Evolutionary conservation across 345 rosid genomes (phyloP).

Genomic region (Camelina hispida): DNA sequence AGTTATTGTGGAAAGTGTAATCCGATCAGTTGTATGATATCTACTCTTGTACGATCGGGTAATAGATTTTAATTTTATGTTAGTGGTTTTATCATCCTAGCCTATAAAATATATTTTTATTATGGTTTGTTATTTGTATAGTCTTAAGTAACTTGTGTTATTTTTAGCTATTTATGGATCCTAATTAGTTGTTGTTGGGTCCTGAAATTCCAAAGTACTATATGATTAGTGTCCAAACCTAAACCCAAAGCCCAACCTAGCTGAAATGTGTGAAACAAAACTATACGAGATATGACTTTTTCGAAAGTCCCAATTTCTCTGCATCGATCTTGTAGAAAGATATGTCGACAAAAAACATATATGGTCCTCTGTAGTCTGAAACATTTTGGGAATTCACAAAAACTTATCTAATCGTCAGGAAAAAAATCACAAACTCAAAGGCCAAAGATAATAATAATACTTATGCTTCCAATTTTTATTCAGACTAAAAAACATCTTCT

Average conservation of each 20-base stretch:
- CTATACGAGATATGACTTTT: background rate
- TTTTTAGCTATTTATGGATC: background rate
- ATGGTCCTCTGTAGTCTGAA: background rate
- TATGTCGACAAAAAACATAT: slow-evolving; percentile 1
- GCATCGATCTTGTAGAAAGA: background rate
- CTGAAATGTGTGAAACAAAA: background rate
- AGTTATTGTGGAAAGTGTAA: background rate
- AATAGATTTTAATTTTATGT: background rate
- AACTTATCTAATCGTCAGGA: slow-evolving; percentile 14
- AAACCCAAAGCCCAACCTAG: background rate
- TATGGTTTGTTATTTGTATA: background rate
- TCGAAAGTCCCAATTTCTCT: slow-evolving; percentile 12
- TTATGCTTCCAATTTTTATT: slow-evolving; percentile 25
- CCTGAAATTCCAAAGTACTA: background rate
- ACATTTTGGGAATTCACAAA: slow-evolving; percentile 10
- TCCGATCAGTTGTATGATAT: background rate
- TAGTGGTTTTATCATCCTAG: background rate
- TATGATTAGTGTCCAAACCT: background rate
- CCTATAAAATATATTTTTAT: too few species aligned
- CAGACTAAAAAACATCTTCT: slow-evolving; percentile 21
- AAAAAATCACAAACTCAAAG: background rate
- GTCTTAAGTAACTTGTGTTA: background rate
- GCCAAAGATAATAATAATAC: background rate
- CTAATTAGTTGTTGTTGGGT: background rate
- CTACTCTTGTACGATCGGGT: background rate